phyloP scores from a whole-genome alignment of 176 grass and related monocot genomes.

The Carex littledalei region DNA sequence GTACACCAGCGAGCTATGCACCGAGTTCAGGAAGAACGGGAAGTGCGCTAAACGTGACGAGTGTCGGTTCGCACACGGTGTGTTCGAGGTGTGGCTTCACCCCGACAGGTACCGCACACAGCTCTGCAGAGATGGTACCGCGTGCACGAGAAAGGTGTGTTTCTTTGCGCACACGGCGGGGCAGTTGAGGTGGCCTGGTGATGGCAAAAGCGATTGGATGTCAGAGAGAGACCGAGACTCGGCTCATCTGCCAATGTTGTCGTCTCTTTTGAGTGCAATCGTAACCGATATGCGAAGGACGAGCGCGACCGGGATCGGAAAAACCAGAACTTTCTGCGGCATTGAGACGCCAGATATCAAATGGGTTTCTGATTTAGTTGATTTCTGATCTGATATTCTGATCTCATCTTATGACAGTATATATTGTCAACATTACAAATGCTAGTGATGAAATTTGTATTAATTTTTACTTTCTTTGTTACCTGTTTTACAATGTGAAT shows the following conservation, averaged over 20 bases:
- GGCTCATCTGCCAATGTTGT: neutral
- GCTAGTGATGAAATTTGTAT: neutral
- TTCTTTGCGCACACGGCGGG: neutral
- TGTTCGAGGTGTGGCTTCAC: constrained; percentile 15
- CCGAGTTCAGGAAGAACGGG: constrained; percentile 10
- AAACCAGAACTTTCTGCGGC: neutral
- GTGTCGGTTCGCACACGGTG: neutral
- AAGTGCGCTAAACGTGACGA: neutral
- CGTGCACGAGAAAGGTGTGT: constrained; percentile 3
- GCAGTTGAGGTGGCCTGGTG: neutral
- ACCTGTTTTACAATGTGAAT: neutral
- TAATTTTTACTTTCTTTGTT: neutral
- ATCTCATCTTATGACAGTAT: neutral
- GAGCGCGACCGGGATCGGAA: neutral
- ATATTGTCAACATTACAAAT: neutral
- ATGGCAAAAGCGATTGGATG: neutral
- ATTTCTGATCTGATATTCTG: neutral
- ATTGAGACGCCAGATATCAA: constrained; percentile 4
- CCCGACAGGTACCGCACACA: constrained; percentile 1
- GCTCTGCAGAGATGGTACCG: neutral
- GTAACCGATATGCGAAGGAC: neutral
- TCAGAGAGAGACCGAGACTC: neutral
- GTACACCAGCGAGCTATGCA: neutral
- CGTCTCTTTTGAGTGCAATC: neutral
- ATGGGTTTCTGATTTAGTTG: constrained; percentile 25